Conservation (phyloP, 345 rosid species). For the Punica granatum region DNA sequence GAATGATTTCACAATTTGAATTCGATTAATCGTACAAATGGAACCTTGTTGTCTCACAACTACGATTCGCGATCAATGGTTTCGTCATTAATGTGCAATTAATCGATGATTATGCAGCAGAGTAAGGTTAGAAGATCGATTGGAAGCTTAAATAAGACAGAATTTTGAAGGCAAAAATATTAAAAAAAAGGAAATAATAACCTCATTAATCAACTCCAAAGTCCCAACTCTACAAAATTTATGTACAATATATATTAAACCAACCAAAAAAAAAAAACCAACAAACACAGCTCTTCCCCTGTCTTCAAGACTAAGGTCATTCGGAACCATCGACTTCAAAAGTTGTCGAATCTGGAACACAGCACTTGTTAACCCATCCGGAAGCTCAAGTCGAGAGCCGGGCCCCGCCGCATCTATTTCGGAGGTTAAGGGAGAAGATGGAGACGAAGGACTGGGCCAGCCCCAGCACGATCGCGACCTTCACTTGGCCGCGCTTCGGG, state of each 20-base stretch:
- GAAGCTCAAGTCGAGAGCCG: neutral
- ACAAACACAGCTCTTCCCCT: neutral
- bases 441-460: slow-evolving; percentile 44
- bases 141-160: no score
- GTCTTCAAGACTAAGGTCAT: neutral
- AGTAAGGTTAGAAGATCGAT: no score
- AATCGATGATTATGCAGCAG: no score
- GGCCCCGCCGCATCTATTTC: neutral
- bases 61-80: no score
- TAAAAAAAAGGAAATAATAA: neutral
- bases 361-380: neutral
- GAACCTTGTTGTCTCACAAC: no score
- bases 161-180: no score
- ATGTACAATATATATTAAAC: neutral
- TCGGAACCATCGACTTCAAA: neutral
- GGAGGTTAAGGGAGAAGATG: slow-evolving; percentile 15
- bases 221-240: neutral
- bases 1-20: no score
- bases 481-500: slow-evolving; percentile 45
- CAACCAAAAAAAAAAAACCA: neutral
- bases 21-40: no score
- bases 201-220: neutral
- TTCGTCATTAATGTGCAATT: no score
- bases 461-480: slow-evolving; percentile 33
- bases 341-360: neutral